Conservation (phyloP, 2,329 filamentous ascomycete genomes). For the Trichoderma koningiopsis region DNA sequence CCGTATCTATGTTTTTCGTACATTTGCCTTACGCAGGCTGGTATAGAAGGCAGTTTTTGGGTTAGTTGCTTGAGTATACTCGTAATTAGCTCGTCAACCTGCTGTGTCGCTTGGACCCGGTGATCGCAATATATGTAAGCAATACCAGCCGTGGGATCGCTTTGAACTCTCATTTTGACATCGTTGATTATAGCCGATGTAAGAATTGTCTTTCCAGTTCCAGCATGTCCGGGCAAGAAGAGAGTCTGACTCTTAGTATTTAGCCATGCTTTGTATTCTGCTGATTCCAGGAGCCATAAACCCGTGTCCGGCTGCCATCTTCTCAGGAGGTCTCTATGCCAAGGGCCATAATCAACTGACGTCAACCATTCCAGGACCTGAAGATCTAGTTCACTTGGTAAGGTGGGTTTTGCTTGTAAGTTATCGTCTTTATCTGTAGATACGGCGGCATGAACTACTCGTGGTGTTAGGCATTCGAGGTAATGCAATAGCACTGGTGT, state of each 20-base stretch:
- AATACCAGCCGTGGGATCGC: slow-evolving; percentile 37
- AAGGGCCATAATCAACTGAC: slow-evolving; percentile 37
- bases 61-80: background rate
- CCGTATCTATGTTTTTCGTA: background rate
- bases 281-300: slow-evolving; percentile 48
- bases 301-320: slow-evolving; percentile 45
- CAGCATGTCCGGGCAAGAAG: slow-evolving; percentile 51
- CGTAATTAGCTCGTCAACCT: background rate
- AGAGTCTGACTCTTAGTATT: slow-evolving; percentile 35
- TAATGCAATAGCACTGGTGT: background rate
- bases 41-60: background rate
- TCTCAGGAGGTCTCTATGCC: slow-evolving; percentile 45
- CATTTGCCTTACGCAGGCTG: background rate
- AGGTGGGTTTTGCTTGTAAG: background rate
- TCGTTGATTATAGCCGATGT: slow-evolving; percentile 47
- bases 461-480: background rate
- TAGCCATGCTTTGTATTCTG: slow-evolving; percentile 41
- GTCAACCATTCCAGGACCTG: slow-evolving; percentile 45
- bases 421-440: background rate
- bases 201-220: slow-evolving; percentile 53
- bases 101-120: slow-evolving; percentile 41
- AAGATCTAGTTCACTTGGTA: background rate
- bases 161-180: slow-evolving; percentile 33
- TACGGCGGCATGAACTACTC: background rate
- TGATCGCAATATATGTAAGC: slow-evolving; percentile 48